Base-by-base conservation (phyloP, 805 yeast genomes). In the Naumovozyma baii region DNA sequence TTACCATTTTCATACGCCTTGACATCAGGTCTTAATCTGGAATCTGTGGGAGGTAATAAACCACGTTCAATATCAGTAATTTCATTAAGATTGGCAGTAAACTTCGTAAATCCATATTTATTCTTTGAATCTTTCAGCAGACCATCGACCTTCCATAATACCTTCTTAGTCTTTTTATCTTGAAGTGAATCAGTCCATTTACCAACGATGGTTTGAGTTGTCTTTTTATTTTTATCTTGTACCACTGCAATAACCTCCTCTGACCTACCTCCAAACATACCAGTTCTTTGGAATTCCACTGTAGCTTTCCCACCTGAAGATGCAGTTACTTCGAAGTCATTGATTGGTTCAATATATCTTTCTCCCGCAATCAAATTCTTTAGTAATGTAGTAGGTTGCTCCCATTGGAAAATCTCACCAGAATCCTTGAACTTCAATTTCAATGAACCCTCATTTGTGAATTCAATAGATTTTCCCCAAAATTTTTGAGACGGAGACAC, bases 331-430 rank as follows among this genome's bases (percentile, higher is more conserved):
- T 80, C 75, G 44, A 85, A 68, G 2, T 77, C 61, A 14, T 84
- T 78, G 2, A 72, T 68, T 1, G 98, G 98, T 56, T 92, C 98
- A 12, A 85, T 69, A 59, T 88, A 92, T 58, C 86, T 83, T 52
- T 92, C 98, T 18, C 98, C 97, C 1, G 96, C 95, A 51, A 92
- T 77, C 35, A 92, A 70, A 55, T 90, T 90, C 52, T 90, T 80
- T 50, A 92, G 63, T 51, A 84, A 70, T 0, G 94, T 78, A 1
- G 83, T 77, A 5, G 98, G 96, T 47, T 80, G 88, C 16, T 68
- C 57, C 90, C 94, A 92, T 45, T 77, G 75, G 53, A 78, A 83
- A 9, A 59, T 49, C 51, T 84, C 95, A 1, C 85, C 87, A 0
- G 80, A 70, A 2, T 66, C 51, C 42, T 73, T 73, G 34, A 80